Evolutionary conservation across 176 grass and related monocot genomes (phyloP).

Genomic region (Triticum dicoccoides): DNA sequence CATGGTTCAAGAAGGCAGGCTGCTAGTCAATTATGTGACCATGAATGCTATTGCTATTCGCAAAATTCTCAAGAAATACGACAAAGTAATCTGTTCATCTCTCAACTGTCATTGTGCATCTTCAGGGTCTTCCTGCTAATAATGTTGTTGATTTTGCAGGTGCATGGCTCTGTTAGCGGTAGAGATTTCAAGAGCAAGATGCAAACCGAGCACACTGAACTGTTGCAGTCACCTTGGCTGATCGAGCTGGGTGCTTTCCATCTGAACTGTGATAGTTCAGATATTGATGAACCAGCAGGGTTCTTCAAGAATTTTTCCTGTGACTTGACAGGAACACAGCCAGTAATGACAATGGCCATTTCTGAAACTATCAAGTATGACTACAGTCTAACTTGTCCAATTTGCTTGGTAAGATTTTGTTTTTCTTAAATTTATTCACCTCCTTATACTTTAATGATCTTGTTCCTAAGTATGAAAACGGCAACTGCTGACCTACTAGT

Average conservation of each 20-base stretch:
- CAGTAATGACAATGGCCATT: conserved; percentile 60
- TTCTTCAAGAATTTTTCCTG: conserved; percentile 61
- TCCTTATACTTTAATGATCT: neutral
- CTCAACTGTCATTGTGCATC: neutral
- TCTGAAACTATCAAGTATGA: conserved; percentile 59
- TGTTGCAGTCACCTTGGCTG: conserved; percentile 78
- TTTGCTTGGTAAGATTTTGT: conserved; percentile 65
- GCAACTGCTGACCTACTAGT: neutral
- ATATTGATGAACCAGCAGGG: conserved; percentile 38
- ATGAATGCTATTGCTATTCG: conserved; percentile 84
- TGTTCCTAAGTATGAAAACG: neutral
- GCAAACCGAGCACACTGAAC: conserved; percentile 58
- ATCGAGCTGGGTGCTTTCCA: conserved; percentile 74
- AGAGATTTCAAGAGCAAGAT: conserved; percentile 73
- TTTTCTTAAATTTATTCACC: conserved; percentile 19
- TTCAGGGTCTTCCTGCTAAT: neutral
- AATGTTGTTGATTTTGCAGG: conserved; percentile 29
- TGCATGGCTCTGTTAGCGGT: conserved; percentile 69
- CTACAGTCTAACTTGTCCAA: conserved; percentile 55
- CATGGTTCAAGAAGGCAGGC: conserved; percentile 74
- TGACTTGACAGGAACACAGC: conserved; percentile 43
- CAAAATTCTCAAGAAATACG: conserved; percentile 88
- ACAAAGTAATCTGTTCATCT: conserved; percentile 47
- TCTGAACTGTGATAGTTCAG: conserved; percentile 50
- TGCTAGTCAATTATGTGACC: conserved; percentile 69